phyloP scores from a whole-genome alignment of 345 rosid genomes.

The Leavenworthia alabamica region DNA sequence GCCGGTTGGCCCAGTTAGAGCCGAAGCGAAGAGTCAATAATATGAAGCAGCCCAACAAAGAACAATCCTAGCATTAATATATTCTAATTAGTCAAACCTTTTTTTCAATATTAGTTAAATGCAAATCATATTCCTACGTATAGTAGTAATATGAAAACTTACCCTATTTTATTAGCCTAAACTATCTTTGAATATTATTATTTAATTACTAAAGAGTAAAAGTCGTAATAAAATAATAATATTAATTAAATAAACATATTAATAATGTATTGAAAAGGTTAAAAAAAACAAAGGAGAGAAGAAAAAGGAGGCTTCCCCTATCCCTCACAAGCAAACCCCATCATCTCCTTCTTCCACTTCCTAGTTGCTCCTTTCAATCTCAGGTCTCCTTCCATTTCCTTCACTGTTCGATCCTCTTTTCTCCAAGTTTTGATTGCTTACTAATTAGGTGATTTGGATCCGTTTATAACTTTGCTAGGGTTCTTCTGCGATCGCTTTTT shows the following conservation, averaged over 20 bases:
- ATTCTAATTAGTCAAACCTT: neutral
- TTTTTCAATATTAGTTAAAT: neutral
- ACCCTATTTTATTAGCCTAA: neutral
- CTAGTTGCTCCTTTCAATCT: neutral
- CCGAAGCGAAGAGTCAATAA: no score
- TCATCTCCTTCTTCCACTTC: neutral
- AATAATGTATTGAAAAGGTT: conserved; percentile 18
- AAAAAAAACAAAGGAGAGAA: conserved; percentile 2
- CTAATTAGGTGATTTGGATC: conserved; percentile 6
- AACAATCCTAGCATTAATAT: neutral
- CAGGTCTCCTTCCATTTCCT: conserved; percentile 22
- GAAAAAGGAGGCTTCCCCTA: neutral
- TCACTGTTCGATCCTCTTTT: neutral
- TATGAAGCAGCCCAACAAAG: neutral
- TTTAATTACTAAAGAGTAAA: neutral
- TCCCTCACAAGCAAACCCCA: conserved; percentile 23
- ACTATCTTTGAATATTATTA: neutral
- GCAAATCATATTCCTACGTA: neutral
- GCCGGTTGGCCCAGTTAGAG: neutral
- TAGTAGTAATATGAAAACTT: neutral
- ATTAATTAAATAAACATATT: neutral
- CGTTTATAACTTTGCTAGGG: conserved; percentile 1
- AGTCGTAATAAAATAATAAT: neutral
- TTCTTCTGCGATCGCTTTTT: neutral
- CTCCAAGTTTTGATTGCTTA: neutral